Evolutionary conservation across 768 basidiomycete genomes (phyloP), one percentile per base, ranked within the genome.

Genomic region (Pulveroboletus sp.): DNA sequence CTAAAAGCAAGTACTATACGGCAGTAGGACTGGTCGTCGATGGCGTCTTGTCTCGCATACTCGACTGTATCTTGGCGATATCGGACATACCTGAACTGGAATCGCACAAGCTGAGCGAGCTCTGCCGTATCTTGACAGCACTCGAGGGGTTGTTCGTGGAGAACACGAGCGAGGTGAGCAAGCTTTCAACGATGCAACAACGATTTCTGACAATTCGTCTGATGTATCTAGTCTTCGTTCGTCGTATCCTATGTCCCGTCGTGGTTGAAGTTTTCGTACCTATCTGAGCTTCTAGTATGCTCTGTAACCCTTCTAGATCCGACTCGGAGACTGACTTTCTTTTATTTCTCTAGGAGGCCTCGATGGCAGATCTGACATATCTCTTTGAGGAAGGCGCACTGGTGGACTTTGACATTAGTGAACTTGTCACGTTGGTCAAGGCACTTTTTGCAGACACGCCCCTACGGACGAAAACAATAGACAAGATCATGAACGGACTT

Each of bases 181-280:
- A 3, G 20, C 48, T 29, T 31, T 27, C 32, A 26, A 13, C 27
- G 42, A 37, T 29, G 14, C 19, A 17, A 24, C 35, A 17, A 43
- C 29, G 24, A 38, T 39, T 12, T 19, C 16, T n/a, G 9, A 41
- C 55, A 27, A 55, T 46, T 17, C 20, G 8, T 40, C 24, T 29
- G 16, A 8, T 16, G n/a, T 38, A 37, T 36, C 24, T 55, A 87
- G 80, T 76, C 85, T 17, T 86, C 89, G 0, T 82, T 87, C 41
- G 83, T 91, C 7, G 86, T 86, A 1, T 83, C 82, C 0, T 91
- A 90, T 55, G 89, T 94, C n/a, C 87, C 90, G 2, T 85, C 82
- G 12, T 97, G 94, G 94, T 75, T 96, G 58, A 95, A 95, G 67
- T 95, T 90, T 67, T 92, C 88, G 17, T 97, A 97, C 67, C 76